Conservation (phyloP, 768 basidiomycete species). For the Peribolospora kevripleyi region DNA sequence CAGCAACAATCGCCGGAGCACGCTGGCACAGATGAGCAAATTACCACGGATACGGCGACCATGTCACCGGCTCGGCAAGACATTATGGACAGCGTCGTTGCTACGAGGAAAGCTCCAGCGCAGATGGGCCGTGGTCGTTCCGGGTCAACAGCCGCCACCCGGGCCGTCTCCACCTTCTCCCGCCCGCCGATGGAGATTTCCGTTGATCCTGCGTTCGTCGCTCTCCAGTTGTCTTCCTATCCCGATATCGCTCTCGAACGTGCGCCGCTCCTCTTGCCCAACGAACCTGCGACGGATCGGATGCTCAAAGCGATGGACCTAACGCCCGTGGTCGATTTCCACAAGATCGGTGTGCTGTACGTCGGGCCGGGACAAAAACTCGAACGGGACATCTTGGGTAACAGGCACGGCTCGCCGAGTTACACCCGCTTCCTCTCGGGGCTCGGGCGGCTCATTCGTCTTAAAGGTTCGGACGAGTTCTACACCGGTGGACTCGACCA, state of each 20-base stretch:
- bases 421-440: slow-evolving; percentile 84
- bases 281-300: slow-evolving; percentile 31
- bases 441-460: slow-evolving; percentile 60
- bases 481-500: slow-evolving; percentile 80
- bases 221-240: slow-evolving; percentile 61
- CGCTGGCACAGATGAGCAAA: too few species aligned
- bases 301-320: slow-evolving; percentile 48
- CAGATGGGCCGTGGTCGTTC: neutral
- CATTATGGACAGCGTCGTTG: neutral
- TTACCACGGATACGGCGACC: neutral
- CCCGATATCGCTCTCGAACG: slow-evolving; percentile 27
- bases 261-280: slow-evolving; percentile 25
- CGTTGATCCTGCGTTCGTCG: slow-evolving; percentile 42
- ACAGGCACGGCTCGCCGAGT: slow-evolving; percentile 76
- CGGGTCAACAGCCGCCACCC: neutral
- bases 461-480: slow-evolving; percentile 57
- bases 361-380: slow-evolving; percentile 71
- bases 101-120: neutral
- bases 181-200: too few species aligned
- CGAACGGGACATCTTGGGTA: slow-evolving; percentile 65
- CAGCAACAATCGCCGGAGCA: too few species aligned
- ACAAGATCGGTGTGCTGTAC: slow-evolving; percentile 89
- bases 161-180: slow-evolving; percentile 12
- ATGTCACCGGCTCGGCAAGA: neutral
- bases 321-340: slow-evolving; percentile 85